Base-by-base conservation (phyloP, 805 yeast genomes). In the Wickerhamiella australiensis region DNA sequence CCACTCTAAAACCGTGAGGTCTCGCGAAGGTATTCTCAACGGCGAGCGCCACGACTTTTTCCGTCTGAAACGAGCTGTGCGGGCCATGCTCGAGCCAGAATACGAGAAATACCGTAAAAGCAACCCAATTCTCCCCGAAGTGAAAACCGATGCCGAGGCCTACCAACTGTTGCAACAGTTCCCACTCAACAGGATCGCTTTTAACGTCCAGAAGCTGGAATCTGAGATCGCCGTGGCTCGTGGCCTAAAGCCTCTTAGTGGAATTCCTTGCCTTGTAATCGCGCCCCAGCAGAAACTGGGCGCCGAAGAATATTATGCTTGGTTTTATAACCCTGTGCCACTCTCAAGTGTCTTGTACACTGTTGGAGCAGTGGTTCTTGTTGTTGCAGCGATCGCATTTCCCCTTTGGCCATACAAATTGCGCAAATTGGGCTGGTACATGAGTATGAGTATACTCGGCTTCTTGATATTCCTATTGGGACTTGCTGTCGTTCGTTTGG, bases 391-490 rank as follows among this genome's bases (percentile, higher is more conserved):
- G 26, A 78, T 84, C 31, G 69, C 83, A 60, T 92, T 86, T 79
- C 98, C 97, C 54, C 73, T 92, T 60, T 92, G 98, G 98, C 98
- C 98, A 23, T 61, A 71, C 33, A 78, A 81, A 66, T 79, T 92
- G 92, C 80, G 94, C 63, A 73, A 74, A 50, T 94, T 92, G 40
- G 95, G 85, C 27, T 92, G 95, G 84, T 92, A 87, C 64, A 63
- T 86, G 49, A 83, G 95, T 29, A 76, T 90, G 72, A 82, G 76
- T 6, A 67, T 80, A 49, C 68, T 92, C 54, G 87, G 84, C 0
- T 66, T 90, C 33, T 71, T 92, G 41, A 87, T 79, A 3, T 68
- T 76, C 43, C 82, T 92, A 65, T 82, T 92, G 56, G 82, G 67
- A 18, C 65, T 84, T 57, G 95, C 96, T 1, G 72, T 92, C 41